Evolutionary conservation across 2,329 filamentous ascomycete genomes (phyloP), one percentile per base, ranked within the genome.

Genomic region (Reticulascus tulasneorum): DNA sequence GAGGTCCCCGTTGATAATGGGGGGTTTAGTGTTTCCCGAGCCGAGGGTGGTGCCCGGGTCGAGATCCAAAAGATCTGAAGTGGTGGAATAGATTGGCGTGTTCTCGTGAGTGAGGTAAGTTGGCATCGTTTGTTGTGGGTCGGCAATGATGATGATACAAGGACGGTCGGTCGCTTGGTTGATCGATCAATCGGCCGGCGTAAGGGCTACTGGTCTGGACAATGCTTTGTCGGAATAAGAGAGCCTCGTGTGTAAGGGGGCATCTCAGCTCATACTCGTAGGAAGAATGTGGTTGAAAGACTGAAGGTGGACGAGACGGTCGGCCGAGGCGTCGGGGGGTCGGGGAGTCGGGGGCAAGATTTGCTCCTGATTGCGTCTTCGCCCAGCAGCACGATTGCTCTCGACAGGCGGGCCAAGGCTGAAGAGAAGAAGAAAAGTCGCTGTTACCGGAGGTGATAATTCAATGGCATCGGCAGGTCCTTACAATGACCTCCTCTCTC

Each of bases 61-160:
- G 46, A 72, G 60, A 37, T 69, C 56, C 45, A 71, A 56, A 38
- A 71, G 55, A 45, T 67, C 64, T 40, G 60, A 51, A 50, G 63
- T 58, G 40, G 59, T 59, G 38, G 57, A 60, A 51, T 65, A 65
- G 46, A 62, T 58, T 46, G 58, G 59, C 47, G 61, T 58, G 56
- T 56, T 63, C 44, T 66, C 59, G 57, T 72, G 63, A 54, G 64
- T 63, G 47, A 75, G 53, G 55, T 74, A 76, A 47, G 71, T 74
- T 63, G 73, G 73, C 73, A 77, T 77, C 35, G 34, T 47, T 35
- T 40, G 23, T 42, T 30, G 33, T 13, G 8, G 24, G 24, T 16
- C 24, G 24, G 24, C 8, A 16, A n/a, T 16, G 17, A 27, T n/a
- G 24, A n/a, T 16, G 17, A 16, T n/a, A 27, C 7, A 13, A 30